Evolutionary conservation across 768 basidiomycete species (phyloP).

Genomic region (Tulasnella sp.): DNA sequence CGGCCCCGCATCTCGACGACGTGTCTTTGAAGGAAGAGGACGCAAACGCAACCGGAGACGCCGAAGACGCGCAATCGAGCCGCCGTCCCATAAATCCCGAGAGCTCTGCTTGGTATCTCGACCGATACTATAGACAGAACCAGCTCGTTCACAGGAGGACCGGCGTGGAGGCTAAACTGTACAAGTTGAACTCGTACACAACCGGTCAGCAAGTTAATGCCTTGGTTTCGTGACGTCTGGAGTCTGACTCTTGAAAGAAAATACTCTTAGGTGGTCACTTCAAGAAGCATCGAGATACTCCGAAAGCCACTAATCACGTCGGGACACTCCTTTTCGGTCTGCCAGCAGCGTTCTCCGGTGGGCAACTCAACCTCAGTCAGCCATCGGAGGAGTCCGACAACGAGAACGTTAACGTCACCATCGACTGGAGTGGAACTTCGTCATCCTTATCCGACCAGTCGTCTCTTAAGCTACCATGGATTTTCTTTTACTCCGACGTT

Average conservation of each 20-base stretch:
- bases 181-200: slow-evolving; percentile 1
- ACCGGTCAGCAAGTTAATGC: neutral
- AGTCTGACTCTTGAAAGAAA: neutral
- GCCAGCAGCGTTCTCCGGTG: slow-evolving; percentile 38
- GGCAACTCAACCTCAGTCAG: slow-evolving; percentile 31
- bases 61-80: too few relatives aligned
- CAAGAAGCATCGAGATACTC: slow-evolving; percentile 41
- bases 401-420: neutral
- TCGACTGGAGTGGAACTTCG: slow-evolving; percentile 6
- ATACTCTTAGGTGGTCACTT: slow-evolving; percentile 31
- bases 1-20: too few relatives aligned
- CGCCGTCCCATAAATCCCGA: too few relatives aligned
- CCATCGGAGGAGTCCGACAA: neutral
- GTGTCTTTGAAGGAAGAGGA: too few relatives aligned
- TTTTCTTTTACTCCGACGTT: slow-evolving; percentile 35
- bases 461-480: slow-evolving; percentile 24
- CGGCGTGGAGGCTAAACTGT: neutral
- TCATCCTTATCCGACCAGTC: neutral
- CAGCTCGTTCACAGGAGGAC: too few relatives aligned
- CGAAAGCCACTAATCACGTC: slow-evolving; percentile 34
- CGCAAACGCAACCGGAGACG: too few relatives aligned
- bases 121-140: too few relatives aligned
- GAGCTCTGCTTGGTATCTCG: too few relatives aligned
- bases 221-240: neutral
- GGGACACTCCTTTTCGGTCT: slow-evolving; percentile 42